Conservation (phyloP, 805 yeast genomes). For the Blastobotrys terrestris region DNA sequence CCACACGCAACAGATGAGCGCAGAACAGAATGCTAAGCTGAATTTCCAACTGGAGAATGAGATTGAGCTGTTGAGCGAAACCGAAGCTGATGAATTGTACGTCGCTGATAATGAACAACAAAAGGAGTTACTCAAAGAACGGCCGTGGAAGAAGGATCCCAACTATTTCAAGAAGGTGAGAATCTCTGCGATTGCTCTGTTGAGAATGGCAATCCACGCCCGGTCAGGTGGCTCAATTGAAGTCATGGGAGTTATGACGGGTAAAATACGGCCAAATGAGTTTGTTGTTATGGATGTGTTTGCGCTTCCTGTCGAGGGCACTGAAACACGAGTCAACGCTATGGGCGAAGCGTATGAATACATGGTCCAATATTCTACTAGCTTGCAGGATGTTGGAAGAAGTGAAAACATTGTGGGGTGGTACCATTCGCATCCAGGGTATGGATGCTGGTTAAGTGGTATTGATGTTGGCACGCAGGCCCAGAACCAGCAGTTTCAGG, state of each 20-base stretch:
- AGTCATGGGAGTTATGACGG: slow-evolving; percentile 92
- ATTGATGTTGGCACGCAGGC: slow-evolving; percentile 88
- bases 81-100: slow-evolving; percentile 23
- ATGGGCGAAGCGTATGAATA: slow-evolving; percentile 90
- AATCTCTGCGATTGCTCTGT: slow-evolving; percentile 63
- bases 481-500: slow-evolving; percentile 82
- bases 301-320: slow-evolving; percentile 89
- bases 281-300: slow-evolving; percentile 67
- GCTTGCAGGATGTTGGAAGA: slow-evolving; percentile 44
- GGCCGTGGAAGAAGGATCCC: slow-evolving; percentile 42
- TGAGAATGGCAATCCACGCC: slow-evolving; percentile 77
- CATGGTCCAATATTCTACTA: slow-evolving; percentile 77
- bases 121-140: slow-evolving; percentile 17
- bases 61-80: slow-evolving; percentile 17
- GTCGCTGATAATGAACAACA: slow-evolving; percentile 27
- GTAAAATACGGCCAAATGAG: slow-evolving; percentile 50
- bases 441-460: slow-evolving; percentile 93
- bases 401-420: slow-evolving; percentile 84
- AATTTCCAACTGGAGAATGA: slow-evolving; percentile 28
- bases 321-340: slow-evolving; percentile 94
- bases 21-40: not conserved
- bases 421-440: slow-evolving; percentile 97
- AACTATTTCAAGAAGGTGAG: slow-evolving; percentile 55
- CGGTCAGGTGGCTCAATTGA: slow-evolving; percentile 80
- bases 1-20: not conserved